These are phyloP conservation scores for Acrocalymma vagum DNA, from an alignment of 2,329 filamentous ascomycete genomes.

Conservation along the genomic window DNA sequence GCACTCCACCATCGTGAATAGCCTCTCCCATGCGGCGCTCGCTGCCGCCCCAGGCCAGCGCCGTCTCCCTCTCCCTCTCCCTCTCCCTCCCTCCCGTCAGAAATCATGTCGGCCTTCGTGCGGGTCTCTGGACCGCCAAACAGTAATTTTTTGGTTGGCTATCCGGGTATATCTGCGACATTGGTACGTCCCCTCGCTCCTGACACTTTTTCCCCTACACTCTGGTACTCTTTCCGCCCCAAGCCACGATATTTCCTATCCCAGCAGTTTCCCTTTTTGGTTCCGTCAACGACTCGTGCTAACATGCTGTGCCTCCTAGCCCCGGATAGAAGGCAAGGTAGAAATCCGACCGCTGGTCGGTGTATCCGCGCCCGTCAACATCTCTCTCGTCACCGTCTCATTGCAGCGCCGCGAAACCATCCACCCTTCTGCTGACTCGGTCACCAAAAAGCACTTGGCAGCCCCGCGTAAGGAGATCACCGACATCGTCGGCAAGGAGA, in stretches of 20 bases:
- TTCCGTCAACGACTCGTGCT: no score
- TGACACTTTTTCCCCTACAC: constrained; percentile 9
- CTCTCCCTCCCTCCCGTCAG: no score
- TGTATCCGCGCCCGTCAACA: constrained; percentile 84
- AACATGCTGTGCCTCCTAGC: constrained; percentile 62
- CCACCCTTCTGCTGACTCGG: constrained; percentile 92
- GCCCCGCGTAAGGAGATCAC: constrained; percentile 89
- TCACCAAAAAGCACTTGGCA: constrained; percentile 90
- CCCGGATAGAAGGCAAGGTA: constrained; percentile 96
- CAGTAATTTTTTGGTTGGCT: constrained; percentile 94
- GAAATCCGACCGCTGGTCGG: constrained; percentile 90
- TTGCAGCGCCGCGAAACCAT: constrained; percentile 95
- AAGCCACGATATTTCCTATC: no score
- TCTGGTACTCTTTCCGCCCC: constrained; percentile 1
- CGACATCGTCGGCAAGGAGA: constrained; percentile 95
- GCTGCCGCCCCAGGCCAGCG: constrained; percentile 43
- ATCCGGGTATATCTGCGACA: constrained; percentile 96
- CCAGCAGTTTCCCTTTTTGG: no score
- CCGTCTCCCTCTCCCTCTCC: no score
- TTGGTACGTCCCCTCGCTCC: constrained; percentile 70
- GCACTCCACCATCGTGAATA: constrained; percentile 19
- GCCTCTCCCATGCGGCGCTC: constrained; percentile 45
- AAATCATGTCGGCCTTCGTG: constrained; percentile 75
- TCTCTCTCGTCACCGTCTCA: constrained; percentile 94
- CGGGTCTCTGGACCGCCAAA: constrained; percentile 97